Evolutionary conservation across 768 basidiomycete species (phyloP).

Genomic region (Chiua virens): DNA sequence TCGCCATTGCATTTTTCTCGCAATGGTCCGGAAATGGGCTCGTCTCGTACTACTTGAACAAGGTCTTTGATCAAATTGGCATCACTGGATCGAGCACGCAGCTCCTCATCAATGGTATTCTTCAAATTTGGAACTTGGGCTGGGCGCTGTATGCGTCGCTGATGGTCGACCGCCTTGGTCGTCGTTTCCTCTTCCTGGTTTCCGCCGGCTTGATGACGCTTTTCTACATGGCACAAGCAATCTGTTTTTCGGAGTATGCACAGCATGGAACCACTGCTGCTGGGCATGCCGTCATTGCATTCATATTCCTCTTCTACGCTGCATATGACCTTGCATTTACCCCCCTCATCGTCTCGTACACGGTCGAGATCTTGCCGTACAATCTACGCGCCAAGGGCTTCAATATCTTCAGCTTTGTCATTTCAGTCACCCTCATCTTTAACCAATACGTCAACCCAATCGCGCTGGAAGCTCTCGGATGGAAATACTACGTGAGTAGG

Average conservation of each 20-base stretch:
- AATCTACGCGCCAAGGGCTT: conserved; percentile 84
- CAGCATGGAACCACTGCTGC: conserved; percentile 42
- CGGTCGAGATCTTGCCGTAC: conserved; percentile 86
- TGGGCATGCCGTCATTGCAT: conserved; percentile 73
- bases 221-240: conserved; percentile 69
- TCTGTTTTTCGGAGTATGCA: conserved; percentile 59
- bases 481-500: conserved; percentile 72
- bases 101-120: conserved; percentile 83
- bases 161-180: conserved; percentile 64
- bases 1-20: conserved; percentile 80
- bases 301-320: conserved; percentile 83
- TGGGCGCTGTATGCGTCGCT: conserved; percentile 60
- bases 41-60: conserved; percentile 78
- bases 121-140: conserved; percentile 78
- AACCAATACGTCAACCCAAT: conserved; percentile 89
- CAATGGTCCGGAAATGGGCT: conserved; percentile 88
- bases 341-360: conserved; percentile 84
- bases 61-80: conserved; percentile 68
- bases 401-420: conserved; percentile 75
- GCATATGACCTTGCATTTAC: conserved; percentile 82
- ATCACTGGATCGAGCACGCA: conserved; percentile 60
- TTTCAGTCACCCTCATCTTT: conserved; percentile 82
- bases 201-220: conserved; percentile 58
- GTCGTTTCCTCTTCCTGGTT: conserved; percentile 67
- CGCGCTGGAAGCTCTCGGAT: conserved; percentile 58